Percentiles rank a stretch among this genome's conserved stretches.
These are phyloP conservation scores for Exophiala sideris DNA, from an alignment of 2,329 filamentous ascomycete species.

Conservation along the genomic window DNA sequence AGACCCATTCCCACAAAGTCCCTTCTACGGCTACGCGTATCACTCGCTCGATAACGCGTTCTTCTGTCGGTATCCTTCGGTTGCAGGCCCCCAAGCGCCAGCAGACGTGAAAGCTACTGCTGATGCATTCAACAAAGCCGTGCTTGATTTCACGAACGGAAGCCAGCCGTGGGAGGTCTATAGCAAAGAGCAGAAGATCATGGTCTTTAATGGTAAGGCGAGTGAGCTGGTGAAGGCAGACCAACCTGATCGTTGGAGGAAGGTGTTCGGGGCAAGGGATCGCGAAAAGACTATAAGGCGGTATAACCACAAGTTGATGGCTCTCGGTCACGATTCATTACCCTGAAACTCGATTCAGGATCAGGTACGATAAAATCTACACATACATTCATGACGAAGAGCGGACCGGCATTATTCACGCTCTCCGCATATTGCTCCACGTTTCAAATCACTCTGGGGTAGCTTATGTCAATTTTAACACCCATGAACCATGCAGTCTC, in stretches of 20 bases:
- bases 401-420: no score
- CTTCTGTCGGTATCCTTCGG: constrained; percentile 15
- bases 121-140: constrained; percentile 5
- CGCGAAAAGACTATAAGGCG: background rate
- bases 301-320: constrained; percentile 3
- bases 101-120: constrained; percentile 7
- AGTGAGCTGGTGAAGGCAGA: constrained; percentile 2
- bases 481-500: no score
- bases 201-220: constrained; percentile 7
- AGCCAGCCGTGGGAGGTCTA: constrained; percentile 12
- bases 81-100: constrained; percentile 9
- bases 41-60: constrained; percentile 15
- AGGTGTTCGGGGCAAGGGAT: background rate
- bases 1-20: constrained; percentile 9
- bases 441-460: no score
- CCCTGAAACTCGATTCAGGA: background rate
- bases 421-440: no score
- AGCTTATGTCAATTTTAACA: no score
- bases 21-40: constrained; percentile 11
- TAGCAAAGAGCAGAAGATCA: background rate
- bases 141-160: constrained; percentile 7
- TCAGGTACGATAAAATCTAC: no score
- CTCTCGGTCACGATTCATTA: background rate
- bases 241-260: constrained; percentile 11
- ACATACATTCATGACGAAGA: no score